phyloP scores from a whole-genome alignment of 305 asterid species.

The Rubia tinctorum region DNA sequence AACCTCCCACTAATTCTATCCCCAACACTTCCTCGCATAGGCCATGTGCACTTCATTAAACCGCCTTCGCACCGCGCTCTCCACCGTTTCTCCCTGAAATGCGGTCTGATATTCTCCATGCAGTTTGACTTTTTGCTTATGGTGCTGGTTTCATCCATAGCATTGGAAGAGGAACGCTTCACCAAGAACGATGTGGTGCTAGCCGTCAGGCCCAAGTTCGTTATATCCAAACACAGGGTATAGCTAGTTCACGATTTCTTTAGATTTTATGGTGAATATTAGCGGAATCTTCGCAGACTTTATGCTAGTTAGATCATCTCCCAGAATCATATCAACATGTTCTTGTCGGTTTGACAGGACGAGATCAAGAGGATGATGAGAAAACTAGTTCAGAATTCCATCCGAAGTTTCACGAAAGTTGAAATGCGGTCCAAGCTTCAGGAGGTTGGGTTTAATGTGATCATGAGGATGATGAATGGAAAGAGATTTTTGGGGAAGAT shows the following conservation, averaged over 20 bases:
- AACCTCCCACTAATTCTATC: constrained; percentile 37
- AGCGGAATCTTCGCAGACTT: constrained; percentile 55
- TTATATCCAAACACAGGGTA: background rate
- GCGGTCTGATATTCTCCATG: background rate
- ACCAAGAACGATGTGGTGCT: background rate
- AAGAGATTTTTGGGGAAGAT: no score
- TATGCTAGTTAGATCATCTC: constrained; percentile 44
- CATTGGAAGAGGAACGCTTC: background rate
- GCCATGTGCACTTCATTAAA: constrained; percentile 49
- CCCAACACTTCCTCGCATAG: constrained; percentile 37
- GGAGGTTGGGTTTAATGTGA: no score
- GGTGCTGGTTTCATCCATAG: background rate
- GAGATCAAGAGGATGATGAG: constrained; percentile 26
- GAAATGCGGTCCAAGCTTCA: no score
- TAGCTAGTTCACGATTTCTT: background rate
- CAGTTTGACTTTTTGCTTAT: background rate
- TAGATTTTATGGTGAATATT: constrained; percentile 43
- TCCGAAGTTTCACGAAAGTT: no score
- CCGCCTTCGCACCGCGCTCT: constrained; percentile 33
- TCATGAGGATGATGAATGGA: no score
- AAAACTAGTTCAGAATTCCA: constrained; percentile 10
- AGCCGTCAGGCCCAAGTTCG: background rate
- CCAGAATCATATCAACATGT: constrained; percentile 31
- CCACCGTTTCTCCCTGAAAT: background rate
- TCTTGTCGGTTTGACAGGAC: constrained; percentile 33